Evolutionary conservation across 805 yeast genomes (phyloP), one percentile per base, ranked within the genome.

Genomic region (Starmerella lactis-condensi): DNA sequence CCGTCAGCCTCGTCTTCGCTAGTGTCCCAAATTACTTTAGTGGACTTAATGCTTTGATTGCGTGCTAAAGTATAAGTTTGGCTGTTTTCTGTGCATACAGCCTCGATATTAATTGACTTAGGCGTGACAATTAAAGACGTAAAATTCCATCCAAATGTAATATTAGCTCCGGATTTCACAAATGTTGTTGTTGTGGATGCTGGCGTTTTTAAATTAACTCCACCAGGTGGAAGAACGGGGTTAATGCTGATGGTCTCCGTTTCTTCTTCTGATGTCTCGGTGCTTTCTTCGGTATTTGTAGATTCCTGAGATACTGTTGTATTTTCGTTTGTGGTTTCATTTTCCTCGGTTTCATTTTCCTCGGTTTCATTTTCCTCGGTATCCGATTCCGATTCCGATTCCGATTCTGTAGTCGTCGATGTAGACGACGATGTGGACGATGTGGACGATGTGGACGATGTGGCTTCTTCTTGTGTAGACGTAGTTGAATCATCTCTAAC

Each of bases 111-210:
- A 26, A 58, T 35, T 1, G 52, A 53, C 6, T 46, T 35, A 1
- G 62, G 62, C 6, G 57, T 45, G n/a, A 52, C 45, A 3, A 32
- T 25, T 11, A 57, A 44, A 32, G 45, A 42, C 10, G 61, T 56
- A 38, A 50, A 57, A 20, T 48, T 46, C 62, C 62, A 57, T 20
- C 50, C 43, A 36, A 58, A 57, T 5, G 62, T 55, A 14, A 59
- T 61, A 18, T 40, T 36, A 14, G 45, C 51, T 3, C 62, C 62
- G 20, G 51, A 39, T 38, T 53, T 53, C 32, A 57, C 40, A 31
- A 57, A 57, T 1, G 60, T 52, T 10, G 47, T 32, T 21, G 44
- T 42, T 8, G 58, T 51, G 4, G 54, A 37, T 6, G 42, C 43
- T 1, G 62, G 62, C 6, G 54, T 47, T 5, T 40, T 23, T 32